These are phyloP conservation scores for Saccharum spontaneum DNA, from an alignment of 176 grass and related monocot species.

Conservation along the genomic window DNA sequence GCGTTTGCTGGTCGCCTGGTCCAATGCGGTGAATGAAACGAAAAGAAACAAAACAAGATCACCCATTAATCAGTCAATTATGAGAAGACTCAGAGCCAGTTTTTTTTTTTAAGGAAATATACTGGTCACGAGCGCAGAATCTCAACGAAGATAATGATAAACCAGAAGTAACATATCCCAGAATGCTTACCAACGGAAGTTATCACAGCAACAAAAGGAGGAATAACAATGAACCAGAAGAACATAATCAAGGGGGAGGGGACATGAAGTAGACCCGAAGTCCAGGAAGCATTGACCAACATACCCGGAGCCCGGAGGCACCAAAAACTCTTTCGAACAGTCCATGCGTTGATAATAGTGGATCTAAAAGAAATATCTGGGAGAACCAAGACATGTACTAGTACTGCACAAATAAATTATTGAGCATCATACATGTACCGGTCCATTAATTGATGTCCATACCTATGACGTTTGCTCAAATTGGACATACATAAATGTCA, in stretches of 20 bases:
- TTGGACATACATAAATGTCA: slow-evolving; percentile 6
- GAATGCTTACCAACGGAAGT: background rate
- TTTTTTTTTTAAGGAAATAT: background rate
- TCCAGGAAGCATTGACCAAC: too few species aligned
- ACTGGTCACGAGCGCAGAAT: background rate
- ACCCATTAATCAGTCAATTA: background rate
- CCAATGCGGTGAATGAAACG: background rate
- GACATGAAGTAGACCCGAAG: background rate
- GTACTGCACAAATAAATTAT: slow-evolving; percentile 23
- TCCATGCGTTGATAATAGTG: background rate
- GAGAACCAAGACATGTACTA: background rate
- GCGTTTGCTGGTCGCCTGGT: background rate
- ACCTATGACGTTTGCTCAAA: background rate
- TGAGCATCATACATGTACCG: background rate
- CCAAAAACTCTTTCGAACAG: background rate
- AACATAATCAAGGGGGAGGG: background rate
- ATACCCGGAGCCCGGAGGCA: too few species aligned
- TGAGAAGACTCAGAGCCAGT: background rate
- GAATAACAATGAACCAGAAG: background rate
- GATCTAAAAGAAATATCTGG: too few species aligned
- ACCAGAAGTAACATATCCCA: background rate
- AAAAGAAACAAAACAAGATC: background rate
- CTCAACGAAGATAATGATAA: background rate
- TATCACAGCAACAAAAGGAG: background rate
- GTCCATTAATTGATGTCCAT: background rate